Percentiles rank a stretch among this genome's conserved stretches.
Conservation (phyloP, 345 rosid species). For the Moringa oleifera region DNA sequence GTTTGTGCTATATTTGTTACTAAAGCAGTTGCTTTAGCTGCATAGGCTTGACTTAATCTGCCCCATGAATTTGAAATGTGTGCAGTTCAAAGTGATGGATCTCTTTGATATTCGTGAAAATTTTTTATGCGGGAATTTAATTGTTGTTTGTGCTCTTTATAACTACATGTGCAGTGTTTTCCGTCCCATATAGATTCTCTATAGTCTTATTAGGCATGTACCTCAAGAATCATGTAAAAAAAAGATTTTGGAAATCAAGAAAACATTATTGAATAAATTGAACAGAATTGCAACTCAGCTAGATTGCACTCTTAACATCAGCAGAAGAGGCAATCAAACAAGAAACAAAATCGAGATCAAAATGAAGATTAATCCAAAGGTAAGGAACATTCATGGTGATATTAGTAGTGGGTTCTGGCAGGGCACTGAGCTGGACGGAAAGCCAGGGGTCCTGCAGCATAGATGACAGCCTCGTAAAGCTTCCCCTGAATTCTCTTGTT, state of each 20-base stretch:
- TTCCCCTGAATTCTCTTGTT: slow-evolving; percentile 42
- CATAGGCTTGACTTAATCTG: too few relatives aligned
- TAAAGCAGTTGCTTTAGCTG: background rate
- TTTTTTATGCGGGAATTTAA: too few relatives aligned
- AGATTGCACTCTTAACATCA: background rate
- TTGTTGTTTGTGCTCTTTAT: too few relatives aligned
- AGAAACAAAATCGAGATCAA: background rate
- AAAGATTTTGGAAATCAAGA: background rate
- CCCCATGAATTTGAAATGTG: background rate
- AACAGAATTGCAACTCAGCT: background rate
- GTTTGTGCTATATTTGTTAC: slow-evolving; percentile 6
- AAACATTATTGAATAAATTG: slow-evolving; percentile 9
- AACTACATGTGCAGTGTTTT: too few relatives aligned
- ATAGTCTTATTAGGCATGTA: too few relatives aligned
- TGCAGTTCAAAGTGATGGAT: background rate
- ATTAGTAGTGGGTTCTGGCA: slow-evolving; percentile 27
- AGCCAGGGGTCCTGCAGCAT: slow-evolving; percentile 83
- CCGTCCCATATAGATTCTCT: too few relatives aligned
- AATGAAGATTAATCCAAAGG: slow-evolving; percentile 4
- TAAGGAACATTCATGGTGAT: background rate
- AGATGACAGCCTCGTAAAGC: slow-evolving; percentile 47
- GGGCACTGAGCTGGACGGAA: slow-evolving; percentile 70
- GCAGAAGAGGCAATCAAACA: slow-evolving; percentile 9
- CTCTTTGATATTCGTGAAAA: background rate
- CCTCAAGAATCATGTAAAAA: too few relatives aligned